Evolutionary conservation across 2,329 filamentous ascomycete species (phyloP).

Genomic region (Graphilbum fragrans): DNA sequence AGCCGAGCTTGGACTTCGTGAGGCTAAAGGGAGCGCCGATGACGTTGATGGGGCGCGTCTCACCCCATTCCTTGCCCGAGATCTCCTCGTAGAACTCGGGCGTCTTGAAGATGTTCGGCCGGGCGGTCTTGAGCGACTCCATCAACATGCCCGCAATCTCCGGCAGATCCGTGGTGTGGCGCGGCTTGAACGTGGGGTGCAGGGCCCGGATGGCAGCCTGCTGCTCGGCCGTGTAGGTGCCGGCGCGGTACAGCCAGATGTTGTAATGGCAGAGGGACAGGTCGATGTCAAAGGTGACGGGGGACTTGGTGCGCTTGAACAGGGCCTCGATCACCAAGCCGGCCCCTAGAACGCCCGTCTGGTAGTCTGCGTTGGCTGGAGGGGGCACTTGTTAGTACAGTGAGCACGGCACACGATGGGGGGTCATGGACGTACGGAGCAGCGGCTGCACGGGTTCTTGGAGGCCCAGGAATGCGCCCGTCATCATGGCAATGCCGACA

Average conservation of each 20-base stretch:
- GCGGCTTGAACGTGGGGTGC: background rate
- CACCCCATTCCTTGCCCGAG: slow-evolving; percentile 1
- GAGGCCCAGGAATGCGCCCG: slow-evolving; percentile 48
- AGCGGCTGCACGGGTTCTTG: slow-evolving; percentile 54
- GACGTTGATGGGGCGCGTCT: background rate
- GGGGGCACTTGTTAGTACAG: slow-evolving; percentile 35
- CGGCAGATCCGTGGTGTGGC: background rate
- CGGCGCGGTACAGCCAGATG: slow-evolving; percentile 1
- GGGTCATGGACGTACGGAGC: slow-evolving; percentile 23
- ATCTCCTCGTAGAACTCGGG: slow-evolving; percentile 1
- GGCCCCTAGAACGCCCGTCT: background rate
- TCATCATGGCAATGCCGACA: slow-evolving; percentile 46
- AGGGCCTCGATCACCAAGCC: background rate
- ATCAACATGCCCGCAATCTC: slow-evolving; percentile 1
- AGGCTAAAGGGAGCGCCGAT: background rate
- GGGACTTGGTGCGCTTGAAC: background rate
- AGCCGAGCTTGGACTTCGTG: background rate
- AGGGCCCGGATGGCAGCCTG: background rate
- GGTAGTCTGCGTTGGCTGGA: slow-evolving; percentile 1
- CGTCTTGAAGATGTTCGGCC: background rate
- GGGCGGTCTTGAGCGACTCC: background rate
- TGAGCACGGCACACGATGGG: slow-evolving; percentile 1
- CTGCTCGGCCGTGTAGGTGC: background rate
- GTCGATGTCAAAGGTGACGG: background rate
- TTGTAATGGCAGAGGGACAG: slow-evolving; percentile 1